Evolutionary conservation across 2,329 filamentous ascomycete genomes (phyloP).

Genomic region (Beauveria brongniartii): DNA sequence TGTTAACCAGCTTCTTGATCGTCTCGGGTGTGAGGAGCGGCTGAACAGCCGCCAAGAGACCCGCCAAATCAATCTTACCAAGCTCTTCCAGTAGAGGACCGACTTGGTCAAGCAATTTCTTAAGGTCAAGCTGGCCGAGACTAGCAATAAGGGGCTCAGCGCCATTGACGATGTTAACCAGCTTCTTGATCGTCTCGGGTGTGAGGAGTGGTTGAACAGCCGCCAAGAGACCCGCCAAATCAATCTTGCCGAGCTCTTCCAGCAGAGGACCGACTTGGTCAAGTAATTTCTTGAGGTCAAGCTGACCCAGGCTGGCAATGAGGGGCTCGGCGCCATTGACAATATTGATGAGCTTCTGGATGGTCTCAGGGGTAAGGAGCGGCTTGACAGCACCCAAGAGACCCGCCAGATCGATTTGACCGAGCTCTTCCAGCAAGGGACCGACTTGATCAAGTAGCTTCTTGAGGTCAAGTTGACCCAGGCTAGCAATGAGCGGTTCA

Average conservation of each 20-base stretch:
- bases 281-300: conserved; percentile 15
- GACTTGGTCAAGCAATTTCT: conserved; percentile 16
- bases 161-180: conserved; percentile 14
- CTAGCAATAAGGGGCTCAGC: conserved; percentile 15
- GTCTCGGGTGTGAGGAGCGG: conserved; percentile 7
- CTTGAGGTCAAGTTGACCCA: conserved; percentile 11
- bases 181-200: conserved; percentile 19
- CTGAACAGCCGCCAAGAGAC: conserved; percentile 14
- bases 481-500: conserved; percentile 3
- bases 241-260: conserved; percentile 21
- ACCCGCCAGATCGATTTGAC: conserved; percentile 20
- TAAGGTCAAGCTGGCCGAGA: conserved; percentile 16
- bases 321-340: conserved; percentile 3
- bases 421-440: conserved; percentile 19
- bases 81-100: neutral
- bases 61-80: neutral
- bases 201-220: conserved; percentile 27
- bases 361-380: conserved; percentile 24
- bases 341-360: conserved; percentile 18
- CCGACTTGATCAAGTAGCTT: conserved; percentile 11
- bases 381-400: conserved; percentile 26
- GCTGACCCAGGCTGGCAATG: conserved; percentile 18
- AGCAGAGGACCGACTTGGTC: conserved; percentile 20
- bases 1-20: conserved; percentile 13
- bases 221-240: conserved; percentile 22